These are phyloP conservation scores for Omphalotus guepiniiformis DNA, from an alignment of 768 basidiomycete species.

Conservation along the genomic window DNA sequence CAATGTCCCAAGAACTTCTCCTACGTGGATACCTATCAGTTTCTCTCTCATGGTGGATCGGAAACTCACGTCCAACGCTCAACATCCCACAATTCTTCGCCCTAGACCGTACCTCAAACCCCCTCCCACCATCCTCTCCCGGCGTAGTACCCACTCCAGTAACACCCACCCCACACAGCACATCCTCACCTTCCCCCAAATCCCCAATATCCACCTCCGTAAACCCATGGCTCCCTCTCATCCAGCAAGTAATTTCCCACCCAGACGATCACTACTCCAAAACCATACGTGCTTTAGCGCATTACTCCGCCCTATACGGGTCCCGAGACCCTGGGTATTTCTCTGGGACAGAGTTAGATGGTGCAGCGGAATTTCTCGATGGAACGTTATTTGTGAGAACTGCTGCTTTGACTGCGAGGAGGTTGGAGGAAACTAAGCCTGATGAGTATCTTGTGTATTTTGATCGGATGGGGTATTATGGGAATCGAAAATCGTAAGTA, in stretches of 20 bases:
- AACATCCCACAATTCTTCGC: constrained; percentile 48
- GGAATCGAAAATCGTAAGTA: too few relatives aligned
- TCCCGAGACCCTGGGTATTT: constrained; percentile 24
- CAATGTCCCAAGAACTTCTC: constrained; percentile 42
- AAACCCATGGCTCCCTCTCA: constrained; percentile 57
- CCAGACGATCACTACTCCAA: constrained; percentile 56
- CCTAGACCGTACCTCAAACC: constrained; percentile 17
- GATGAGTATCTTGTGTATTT: background rate
- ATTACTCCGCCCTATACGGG: constrained; percentile 43
- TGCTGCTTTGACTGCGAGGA: constrained; percentile 41
- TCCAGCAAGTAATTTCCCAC: constrained; percentile 49
- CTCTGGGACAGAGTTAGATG: constrained; percentile 39
- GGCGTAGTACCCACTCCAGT: constrained; percentile 16
- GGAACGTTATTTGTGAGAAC: constrained; percentile 62
- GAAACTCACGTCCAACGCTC: constrained; percentile 48
- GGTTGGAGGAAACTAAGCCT: background rate
- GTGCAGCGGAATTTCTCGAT: constrained; percentile 49
- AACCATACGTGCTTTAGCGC: constrained; percentile 44
- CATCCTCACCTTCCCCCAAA: constrained; percentile 22
- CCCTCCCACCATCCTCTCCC: constrained; percentile 15
- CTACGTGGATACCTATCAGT: constrained; percentile 56
- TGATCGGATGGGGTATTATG: constrained; percentile 3
- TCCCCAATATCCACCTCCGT: constrained; percentile 31
- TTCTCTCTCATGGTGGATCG: constrained; percentile 50
- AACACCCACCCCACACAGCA: constrained; percentile 17